Percentiles rank a stretch among this genome's conserved stretches.
Evolutionary conservation across 345 rosid genomes (phyloP).

Genomic region (Citrus cavaleriei): DNA sequence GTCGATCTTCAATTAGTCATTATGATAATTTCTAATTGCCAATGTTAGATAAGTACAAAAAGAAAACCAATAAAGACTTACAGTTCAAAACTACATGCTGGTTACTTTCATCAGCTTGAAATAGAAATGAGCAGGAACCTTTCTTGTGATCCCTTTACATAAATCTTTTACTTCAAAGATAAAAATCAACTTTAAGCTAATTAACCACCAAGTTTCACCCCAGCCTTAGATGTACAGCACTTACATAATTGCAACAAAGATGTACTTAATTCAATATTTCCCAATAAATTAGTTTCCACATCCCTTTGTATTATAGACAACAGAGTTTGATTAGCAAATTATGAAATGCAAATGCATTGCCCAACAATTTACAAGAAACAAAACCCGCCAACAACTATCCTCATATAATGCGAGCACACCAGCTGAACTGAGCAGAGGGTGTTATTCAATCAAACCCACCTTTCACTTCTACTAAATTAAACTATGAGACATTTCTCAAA

Average conservation of each 20-base stretch:
- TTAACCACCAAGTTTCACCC: background rate
- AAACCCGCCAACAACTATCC: background rate
- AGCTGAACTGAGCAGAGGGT: constrained; percentile 1
- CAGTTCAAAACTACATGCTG: background rate
- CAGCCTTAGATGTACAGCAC: too few relatives aligned
- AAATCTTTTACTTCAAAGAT: background rate
- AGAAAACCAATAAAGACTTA: background rate
- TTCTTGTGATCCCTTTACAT: background rate
- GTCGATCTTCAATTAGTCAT: background rate
- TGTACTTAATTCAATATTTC: background rate
- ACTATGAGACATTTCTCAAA: background rate
- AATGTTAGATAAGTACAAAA: background rate
- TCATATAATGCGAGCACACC: background rate
- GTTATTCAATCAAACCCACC: background rate
- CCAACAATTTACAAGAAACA: background rate
- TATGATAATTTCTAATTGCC: background rate
- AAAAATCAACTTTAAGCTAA: background rate
- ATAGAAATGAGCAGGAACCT: background rate
- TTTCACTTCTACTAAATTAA: background rate
- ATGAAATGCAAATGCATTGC: background rate
- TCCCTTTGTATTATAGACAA: background rate
- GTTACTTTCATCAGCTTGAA: background rate
- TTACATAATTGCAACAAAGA: background rate
- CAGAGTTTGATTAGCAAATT: background rate
- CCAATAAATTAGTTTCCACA: too few relatives aligned